Percentiles rank a stretch among this genome's conserved stretches.
phyloP scores from a whole-genome alignment of 2,329 filamentous ascomycete species.

The Didymella glomerata region DNA sequence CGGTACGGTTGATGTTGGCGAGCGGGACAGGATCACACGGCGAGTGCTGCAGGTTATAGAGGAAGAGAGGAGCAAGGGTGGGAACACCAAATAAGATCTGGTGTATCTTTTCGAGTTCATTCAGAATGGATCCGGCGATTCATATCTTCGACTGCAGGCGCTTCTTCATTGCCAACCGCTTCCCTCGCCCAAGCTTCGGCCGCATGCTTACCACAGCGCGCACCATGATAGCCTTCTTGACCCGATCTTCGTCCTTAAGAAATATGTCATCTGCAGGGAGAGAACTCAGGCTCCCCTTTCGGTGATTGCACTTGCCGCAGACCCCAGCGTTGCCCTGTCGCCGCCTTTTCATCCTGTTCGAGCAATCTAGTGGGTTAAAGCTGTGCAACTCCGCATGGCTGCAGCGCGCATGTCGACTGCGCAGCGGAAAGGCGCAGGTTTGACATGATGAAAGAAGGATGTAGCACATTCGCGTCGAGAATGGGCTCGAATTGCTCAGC shows the following conservation, averaged over 20 bases:
- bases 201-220: neutral
- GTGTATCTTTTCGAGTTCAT: neutral
- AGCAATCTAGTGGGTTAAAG: slow-evolving; percentile 32
- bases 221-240: neutral
- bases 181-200: neutral
- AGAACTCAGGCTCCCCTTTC: slow-evolving; percentile 32
- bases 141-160: neutral
- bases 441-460: slow-evolving; percentile 34
- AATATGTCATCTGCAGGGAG: neutral
- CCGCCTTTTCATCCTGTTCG: slow-evolving; percentile 36
- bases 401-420: slow-evolving; percentile 34
- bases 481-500: neutral
- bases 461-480: slow-evolving; percentile 34
- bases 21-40: slow-evolving; percentile 55
- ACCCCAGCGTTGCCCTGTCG: slow-evolving; percentile 1
- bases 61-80: slow-evolving; percentile 34
- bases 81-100: neutral
- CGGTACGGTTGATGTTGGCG: slow-evolving; percentile 53
- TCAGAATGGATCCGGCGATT: neutral
- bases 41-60: slow-evolving; percentile 52
- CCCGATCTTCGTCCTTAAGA: neutral
- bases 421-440: slow-evolving; percentile 26
- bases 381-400: slow-evolving; percentile 31
- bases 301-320: slow-evolving; percentile 24
- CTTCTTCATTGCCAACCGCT: neutral